phyloP scores from a whole-genome alignment of 1,284 basidiomycete genomes.

The Ceratobasidium sp. region DNA sequence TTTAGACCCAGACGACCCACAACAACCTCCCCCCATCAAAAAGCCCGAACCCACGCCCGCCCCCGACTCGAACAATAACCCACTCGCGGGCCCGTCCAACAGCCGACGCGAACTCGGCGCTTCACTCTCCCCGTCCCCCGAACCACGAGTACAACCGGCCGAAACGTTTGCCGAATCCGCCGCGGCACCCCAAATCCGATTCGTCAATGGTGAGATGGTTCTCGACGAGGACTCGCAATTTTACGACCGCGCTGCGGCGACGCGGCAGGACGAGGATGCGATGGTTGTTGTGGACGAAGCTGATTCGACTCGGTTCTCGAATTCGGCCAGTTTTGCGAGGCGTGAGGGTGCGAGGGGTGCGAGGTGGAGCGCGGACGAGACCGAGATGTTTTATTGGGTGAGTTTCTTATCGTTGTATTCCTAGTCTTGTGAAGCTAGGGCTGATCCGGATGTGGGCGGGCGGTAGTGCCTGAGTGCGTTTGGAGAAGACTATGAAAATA shows the following conservation, averaged over 20 bases:
- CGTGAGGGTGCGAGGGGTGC: constrained; percentile 51
- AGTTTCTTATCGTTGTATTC: constrained; percentile 28
- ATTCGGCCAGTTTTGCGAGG: constrained; percentile 56
- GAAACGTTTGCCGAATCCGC: constrained; percentile 38
- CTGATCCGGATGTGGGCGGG: neutral
- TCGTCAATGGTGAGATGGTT: constrained; percentile 58
- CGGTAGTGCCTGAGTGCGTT: constrained; percentile 53
- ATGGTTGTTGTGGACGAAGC: constrained; percentile 57
- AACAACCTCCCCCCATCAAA: constrained; percentile 22
- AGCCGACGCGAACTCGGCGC: constrained; percentile 36
- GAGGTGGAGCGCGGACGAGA: constrained; percentile 56
- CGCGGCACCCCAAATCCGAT: constrained; percentile 55
- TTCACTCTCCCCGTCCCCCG: constrained; percentile 35
- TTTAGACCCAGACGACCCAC: constrained; percentile 18
- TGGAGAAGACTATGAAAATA: constrained; percentile 61
- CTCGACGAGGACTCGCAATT: constrained; percentile 57
- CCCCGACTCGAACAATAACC: neutral
- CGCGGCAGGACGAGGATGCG: constrained; percentile 52
- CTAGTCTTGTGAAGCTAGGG: constrained; percentile 1
- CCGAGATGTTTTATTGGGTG: constrained; percentile 56
- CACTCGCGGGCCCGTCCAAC: no score
- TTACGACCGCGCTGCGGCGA: constrained; percentile 52
- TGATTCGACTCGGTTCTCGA: constrained; percentile 56
- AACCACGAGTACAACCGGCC: constrained; percentile 7
- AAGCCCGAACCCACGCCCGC: constrained; percentile 16